A percentile compares a stretch with the other conserved stretches of the same genome.
Evolutionary conservation across 768 basidiomycete species (phyloP).

Genomic region (Russula ochroleuca): DNA sequence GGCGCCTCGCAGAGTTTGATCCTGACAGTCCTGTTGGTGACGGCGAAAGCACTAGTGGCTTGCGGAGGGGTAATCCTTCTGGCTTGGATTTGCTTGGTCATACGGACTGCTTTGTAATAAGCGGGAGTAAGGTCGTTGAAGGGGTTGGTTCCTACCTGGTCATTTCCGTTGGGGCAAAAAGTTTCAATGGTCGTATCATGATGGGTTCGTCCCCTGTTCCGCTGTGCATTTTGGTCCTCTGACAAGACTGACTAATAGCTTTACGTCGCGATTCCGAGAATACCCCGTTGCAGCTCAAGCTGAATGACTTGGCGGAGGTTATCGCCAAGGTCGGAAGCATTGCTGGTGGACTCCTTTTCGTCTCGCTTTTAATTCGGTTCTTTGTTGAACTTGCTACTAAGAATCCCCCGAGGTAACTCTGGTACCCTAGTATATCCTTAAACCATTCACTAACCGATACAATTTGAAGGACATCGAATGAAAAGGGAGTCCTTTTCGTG

Average conservation of each 20-base stretch:
- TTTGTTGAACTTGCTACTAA: constrained; percentile 77
- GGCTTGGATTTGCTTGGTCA: constrained; percentile 44
- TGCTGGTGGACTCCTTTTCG: constrained; percentile 79
- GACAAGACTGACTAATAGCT: constrained; percentile 42
- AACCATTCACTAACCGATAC: constrained; percentile 1
- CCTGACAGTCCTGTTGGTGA: constrained; percentile 13
- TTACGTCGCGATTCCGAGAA: constrained; percentile 82
- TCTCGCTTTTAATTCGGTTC: constrained; percentile 86
- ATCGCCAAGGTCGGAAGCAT: constrained; percentile 88
- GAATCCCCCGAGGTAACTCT: constrained; percentile 50
- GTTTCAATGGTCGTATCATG: constrained; percentile 96
- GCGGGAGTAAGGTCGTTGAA: constrained; percentile 89
- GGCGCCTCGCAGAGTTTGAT: constrained; percentile 23
- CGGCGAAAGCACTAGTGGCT: constrained; percentile 31
- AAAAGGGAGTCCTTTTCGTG: constrained; percentile 88
- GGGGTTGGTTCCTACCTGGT: constrained; percentile 92
- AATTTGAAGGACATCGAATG: constrained; percentile 52
- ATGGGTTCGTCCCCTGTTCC: constrained; percentile 61
- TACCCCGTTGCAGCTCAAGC: constrained; percentile 90
- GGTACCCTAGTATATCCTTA: background rate
- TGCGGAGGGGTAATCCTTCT: constrained; percentile 19
- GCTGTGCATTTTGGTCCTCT: background rate
- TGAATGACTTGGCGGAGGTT: constrained; percentile 89
- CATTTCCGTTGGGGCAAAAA: constrained; percentile 86
- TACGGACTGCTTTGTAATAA: constrained; percentile 87